Conservation (phyloP, 305 asterid species). For the Caryopteris hybrid region DNA sequence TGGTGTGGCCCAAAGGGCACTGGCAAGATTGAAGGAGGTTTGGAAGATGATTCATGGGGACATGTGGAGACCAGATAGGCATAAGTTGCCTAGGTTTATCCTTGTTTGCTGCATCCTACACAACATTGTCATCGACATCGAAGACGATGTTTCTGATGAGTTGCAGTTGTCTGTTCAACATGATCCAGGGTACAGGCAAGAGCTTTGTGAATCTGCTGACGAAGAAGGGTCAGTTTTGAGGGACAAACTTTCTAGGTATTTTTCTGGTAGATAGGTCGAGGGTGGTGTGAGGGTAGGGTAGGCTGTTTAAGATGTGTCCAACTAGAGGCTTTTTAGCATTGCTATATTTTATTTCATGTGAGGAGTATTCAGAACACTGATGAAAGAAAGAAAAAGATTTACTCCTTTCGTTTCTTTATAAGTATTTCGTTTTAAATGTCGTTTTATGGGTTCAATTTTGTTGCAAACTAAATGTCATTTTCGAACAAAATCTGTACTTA, state of each 20-base stretch:
- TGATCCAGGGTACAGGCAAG: conserved; percentile 59
- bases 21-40: conserved; percentile 61
- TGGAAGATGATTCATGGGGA: conserved; percentile 87
- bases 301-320: no score
- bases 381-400: neutral
- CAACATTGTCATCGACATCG: conserved; percentile 79
- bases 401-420: neutral
- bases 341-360: neutral
- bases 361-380: neutral
- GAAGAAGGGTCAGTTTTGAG: conserved; percentile 46
- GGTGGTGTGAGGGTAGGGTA: no score
- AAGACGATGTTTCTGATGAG: conserved; percentile 39
- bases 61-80: conserved; percentile 96
- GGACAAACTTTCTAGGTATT: conserved; percentile 50
- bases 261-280: conserved; percentile 38
- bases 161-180: conserved; percentile 30
- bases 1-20: conserved; percentile 54
- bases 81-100: conserved; percentile 76
- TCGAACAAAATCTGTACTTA: no score
- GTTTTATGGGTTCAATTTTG: no score
- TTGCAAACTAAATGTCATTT: no score
- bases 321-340: neutral
- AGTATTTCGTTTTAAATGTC: no score
- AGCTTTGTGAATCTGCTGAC: conserved; percentile 52
- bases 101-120: conserved; percentile 89